Conservation (phyloP, 805 yeast species). For the Candida awuae region DNA sequence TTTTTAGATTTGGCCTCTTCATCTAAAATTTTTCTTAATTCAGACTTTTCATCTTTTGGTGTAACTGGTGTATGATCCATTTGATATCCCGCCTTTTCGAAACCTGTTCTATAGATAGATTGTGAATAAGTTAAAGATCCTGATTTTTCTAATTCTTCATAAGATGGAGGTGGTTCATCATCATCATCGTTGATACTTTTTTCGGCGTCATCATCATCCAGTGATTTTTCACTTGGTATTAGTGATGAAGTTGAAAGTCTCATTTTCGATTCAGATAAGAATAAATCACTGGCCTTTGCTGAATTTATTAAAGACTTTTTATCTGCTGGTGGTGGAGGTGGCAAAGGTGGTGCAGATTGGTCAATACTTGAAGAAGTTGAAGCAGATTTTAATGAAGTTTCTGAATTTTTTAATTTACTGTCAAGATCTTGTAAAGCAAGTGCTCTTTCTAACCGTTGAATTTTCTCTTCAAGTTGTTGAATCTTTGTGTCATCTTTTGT, state of each 20-base stretch:
- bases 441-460: conserved; percentile 24
- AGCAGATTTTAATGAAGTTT: conserved; percentile 8
- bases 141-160: conserved; percentile 28
- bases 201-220: conserved; percentile 9
- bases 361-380: background rate
- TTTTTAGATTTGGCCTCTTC: background rate
- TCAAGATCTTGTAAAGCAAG: conserved; percentile 20
- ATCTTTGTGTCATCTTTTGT: conserved; percentile 13
- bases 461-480: conserved; percentile 27
- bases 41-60: conserved; percentile 7
- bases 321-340: conserved; percentile 26
- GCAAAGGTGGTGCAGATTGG: conserved; percentile 20
- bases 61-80: conserved; percentile 19
- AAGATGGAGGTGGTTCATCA: conserved; percentile 27
- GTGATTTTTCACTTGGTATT: conserved; percentile 21
- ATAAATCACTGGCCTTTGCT: conserved; percentile 19
- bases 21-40: conserved; percentile 1
- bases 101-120: conserved; percentile 30
- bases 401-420: conserved; percentile 12
- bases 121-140: conserved; percentile 27
- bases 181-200: conserved; percentile 5
- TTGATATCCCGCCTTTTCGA: conserved; percentile 30
- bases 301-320: conserved; percentile 19
- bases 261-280: conserved; percentile 10
- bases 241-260: conserved; percentile 12